phyloP scores from a whole-genome alignment of 2,329 filamentous ascomycete genomes.

The Aspergillus intermedius region DNA sequence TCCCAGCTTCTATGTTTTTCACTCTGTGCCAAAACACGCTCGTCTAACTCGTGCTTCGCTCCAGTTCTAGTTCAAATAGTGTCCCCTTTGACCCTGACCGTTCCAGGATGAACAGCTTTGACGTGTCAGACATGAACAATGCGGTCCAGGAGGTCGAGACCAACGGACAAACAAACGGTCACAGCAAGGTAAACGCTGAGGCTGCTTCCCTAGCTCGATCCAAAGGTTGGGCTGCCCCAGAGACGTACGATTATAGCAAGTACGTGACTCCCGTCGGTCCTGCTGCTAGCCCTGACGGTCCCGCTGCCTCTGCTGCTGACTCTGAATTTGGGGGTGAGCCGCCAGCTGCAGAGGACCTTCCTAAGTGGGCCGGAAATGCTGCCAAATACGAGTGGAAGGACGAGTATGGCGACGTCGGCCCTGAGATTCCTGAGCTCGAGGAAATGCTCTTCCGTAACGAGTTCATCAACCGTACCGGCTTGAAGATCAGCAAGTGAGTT shows the following conservation, averaged over 20 bases:
- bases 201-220: constrained; percentile 27
- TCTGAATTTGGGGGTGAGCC: no score
- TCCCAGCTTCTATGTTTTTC: not conserved
- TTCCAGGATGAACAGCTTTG: constrained; percentile 15
- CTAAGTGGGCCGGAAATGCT: constrained; percentile 52
- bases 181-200: constrained; percentile 21
- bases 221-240: constrained; percentile 33
- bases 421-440: constrained; percentile 64
- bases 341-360: constrained; percentile 9
- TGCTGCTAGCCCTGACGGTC: constrained; percentile 5
- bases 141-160: constrained; percentile 13
- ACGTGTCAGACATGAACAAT: constrained; percentile 15
- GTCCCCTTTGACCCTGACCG: no score
- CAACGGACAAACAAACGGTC: constrained; percentile 2
- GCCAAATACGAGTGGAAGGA: constrained; percentile 75
- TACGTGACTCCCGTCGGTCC: constrained; percentile 14
- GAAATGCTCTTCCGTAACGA: constrained; percentile 61
- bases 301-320: no score
- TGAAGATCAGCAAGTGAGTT: constrained; percentile 56
- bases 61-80: not conserved
- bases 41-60: not conserved
- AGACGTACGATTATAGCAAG: constrained; percentile 32
- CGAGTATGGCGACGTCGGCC: constrained; percentile 79
- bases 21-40: no score
- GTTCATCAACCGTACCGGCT: constrained; percentile 48